Base-by-base conservation (phyloP, 352 stramenopile genomes). In the Globisporangium spiculum region DNA sequence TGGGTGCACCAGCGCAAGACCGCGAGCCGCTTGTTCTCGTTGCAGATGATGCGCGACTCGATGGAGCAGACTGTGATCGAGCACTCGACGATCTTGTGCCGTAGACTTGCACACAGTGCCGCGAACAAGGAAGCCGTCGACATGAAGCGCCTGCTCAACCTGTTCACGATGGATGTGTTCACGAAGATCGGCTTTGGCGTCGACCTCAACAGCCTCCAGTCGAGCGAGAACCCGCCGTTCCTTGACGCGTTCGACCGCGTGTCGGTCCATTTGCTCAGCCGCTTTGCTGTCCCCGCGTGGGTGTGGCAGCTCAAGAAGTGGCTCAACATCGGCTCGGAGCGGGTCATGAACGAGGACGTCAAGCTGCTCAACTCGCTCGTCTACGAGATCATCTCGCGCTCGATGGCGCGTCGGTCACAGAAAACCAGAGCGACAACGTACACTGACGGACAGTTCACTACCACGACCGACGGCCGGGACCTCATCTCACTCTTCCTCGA, bases 11-110 rank as follows among this genome's bases (percentile, higher is more conserved):
- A 93, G 67, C 78, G 83, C 65, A 91, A 92, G 70, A 85, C 70
- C 9, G 83, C 83, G 69, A 94, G 79, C 56, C 84, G 93, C 59
- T 86, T 97, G n/a, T 93, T 94, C 41, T 87, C 78, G 30, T 68
- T 77, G 14, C 71, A 75, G 24, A 65, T 65, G 38, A 65, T 82
- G 63, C 68, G 69, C 36, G 75, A 78, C 4, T 67, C 48, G 32
- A 84, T 84, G 75, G 66, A 73, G 18, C 27, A 69, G 27, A 48
- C 62, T 3, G 63, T 82, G 48, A 50, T 41, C 1, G 30, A 63
- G 20, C 44, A 79, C 57, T 67, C 34, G 36, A 27, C 2, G 20
- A 14, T 69, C 44, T 56, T 84, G 1, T 66, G 54, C 20, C 41
- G 44, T 1, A 56, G 50, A 0, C 55, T 81, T 1, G 61, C 50